Base-by-base conservation (phyloP, 768 basidiomycete genomes). In the Tulasnella sp. region DNA sequence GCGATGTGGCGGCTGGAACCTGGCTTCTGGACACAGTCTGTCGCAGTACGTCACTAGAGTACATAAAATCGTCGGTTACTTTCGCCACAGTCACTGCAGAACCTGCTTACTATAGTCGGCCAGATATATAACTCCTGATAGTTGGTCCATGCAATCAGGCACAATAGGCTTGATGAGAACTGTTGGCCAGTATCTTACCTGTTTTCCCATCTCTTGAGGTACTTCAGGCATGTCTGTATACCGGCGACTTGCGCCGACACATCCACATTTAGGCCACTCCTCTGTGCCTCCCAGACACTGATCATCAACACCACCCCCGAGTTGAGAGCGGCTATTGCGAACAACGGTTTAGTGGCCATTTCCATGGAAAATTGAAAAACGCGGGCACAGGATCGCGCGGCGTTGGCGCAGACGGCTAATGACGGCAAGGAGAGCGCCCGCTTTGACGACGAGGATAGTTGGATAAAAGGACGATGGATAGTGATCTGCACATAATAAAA, bases 401-500 rank as follows among this genome's bases (percentile, higher is more conserved):
- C 78, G 62, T 90, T 91, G 17, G 83, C 81, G 68, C 83, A 88
- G 54, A 85, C 87, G 0, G 84, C 82, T 21, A 85, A 73, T 0
- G 83, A 85, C 7, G 84, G 84, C 65, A 82, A 80, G 2, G 77
- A 73, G 2, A 79, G 61, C 1, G 70, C 67, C 0, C 75, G 80
- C 48, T 76, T 70, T 2, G 80, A 78, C 0, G 78, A 78, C 0
- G 83, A 19, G 5, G 25, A 27, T 10, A 19, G 5, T 19, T 19
- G 83, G 59, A 91, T 81, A 70, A 87, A 89, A 0, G 86, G 83
- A 2, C 87, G 81, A 68, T 90, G 86, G 34, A 87, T 75, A 41
- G 85, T 73, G 61, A 90, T 87, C 68, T 85, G 81, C 11, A 80
- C 71, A 56, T 82, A 74, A 64, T 86, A 79, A 66, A 84, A 88